These are phyloP conservation scores for Pseudocercospora pini-densiflorae DNA, from an alignment of 2,329 filamentous ascomycete genomes.

Conservation along the genomic window DNA sequence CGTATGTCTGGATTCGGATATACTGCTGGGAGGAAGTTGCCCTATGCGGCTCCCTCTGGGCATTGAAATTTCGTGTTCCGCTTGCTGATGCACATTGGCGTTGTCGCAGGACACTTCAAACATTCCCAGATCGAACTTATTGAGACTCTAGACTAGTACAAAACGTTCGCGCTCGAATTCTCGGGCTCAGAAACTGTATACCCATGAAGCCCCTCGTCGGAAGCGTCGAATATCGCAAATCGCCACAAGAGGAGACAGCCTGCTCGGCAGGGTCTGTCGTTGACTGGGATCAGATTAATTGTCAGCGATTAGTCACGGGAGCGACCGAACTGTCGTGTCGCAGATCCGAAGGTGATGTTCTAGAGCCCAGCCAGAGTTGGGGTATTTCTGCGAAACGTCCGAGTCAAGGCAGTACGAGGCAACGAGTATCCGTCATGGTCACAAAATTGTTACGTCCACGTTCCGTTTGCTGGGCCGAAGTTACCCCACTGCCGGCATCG, in stretches of 20 bases:
- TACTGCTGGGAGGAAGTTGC: not conserved
- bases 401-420: not conserved
- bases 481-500: slow-evolving; percentile 64
- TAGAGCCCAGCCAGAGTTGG: not conserved
- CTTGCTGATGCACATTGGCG: not conserved
- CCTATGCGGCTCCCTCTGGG: not conserved
- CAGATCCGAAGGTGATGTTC: not conserved
- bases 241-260: not conserved
- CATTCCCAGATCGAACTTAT: not conserved
- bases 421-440: not conserved
- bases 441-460: slow-evolving; percentile 20
- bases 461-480: slow-evolving; percentile 62
- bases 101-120: not conserved
- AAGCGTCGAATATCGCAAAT: too few species aligned
- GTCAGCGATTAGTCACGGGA: not conserved
- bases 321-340: not conserved
- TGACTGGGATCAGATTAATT: not conserved
- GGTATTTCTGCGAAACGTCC: not conserved
- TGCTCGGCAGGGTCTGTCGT: not conserved
- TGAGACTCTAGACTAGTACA: not conserved
- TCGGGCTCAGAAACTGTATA: not conserved
- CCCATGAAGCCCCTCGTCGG: too few species aligned
- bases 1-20: not conserved
- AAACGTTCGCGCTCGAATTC: not conserved
- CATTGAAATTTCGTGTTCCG: not conserved